These are phyloP conservation scores for Carallia pectinifolia DNA, from an alignment of 345 rosid species.

Conservation along the genomic window DNA sequence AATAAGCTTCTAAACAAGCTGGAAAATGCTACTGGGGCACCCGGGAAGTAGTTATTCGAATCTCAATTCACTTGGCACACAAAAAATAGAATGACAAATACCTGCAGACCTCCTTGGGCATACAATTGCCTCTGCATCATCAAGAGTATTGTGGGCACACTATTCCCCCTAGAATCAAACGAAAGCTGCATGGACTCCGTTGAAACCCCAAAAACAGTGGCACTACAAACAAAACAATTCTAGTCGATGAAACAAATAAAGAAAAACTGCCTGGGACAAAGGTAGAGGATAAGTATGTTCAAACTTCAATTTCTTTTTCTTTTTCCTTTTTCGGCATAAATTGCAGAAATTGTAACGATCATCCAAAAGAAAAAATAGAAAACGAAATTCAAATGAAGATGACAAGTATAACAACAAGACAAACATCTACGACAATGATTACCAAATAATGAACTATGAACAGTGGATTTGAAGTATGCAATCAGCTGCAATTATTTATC, in stretches of 20 bases:
- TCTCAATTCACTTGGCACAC: conserved; percentile 3
- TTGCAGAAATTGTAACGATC: background rate
- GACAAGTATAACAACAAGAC: background rate
- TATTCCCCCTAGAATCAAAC: conserved; percentile 83
- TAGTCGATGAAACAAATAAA: background rate
- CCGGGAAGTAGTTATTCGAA: background rate
- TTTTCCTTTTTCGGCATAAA: no score
- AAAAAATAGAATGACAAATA: conserved; percentile 18
- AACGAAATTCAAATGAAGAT: background rate
- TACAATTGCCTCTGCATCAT: conserved; percentile 81
- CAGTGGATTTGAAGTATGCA: background rate
- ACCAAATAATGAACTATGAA: background rate
- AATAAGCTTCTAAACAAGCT: background rate
- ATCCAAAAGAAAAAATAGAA: background rate
- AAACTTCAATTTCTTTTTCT: no score
- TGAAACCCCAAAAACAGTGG: conserved; percentile 92
- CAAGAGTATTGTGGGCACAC: conserved; percentile 88
- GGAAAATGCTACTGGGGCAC: background rate
- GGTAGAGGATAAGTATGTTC: background rate
- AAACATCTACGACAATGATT: background rate
- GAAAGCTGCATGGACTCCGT: conserved; percentile 98
- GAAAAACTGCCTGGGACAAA: background rate
- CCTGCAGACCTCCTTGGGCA: conserved; percentile 84
- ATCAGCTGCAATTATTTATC: conserved; percentile 1
- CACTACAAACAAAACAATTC: conserved; percentile 46